These are phyloP conservation scores for Prasinococcaceae sp. DNA, from an alignment of 139 green algal species.

Conservation along the genomic window DNA sequence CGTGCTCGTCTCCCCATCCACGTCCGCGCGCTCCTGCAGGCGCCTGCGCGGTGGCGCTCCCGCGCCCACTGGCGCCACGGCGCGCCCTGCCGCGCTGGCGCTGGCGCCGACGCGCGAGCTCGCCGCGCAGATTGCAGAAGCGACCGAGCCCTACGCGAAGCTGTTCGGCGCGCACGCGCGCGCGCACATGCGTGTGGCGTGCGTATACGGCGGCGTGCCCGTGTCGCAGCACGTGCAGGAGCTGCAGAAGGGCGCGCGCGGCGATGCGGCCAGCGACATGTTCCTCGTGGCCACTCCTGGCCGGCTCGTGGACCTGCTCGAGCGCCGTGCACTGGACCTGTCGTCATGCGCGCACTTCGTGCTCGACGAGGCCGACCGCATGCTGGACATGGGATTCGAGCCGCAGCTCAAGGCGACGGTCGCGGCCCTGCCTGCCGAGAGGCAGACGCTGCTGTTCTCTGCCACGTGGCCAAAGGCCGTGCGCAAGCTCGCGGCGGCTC, in stretches of 20 bases:
- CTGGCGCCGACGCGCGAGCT: conserved; percentile 32
- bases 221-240: conserved; percentile 26
- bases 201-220: conserved; percentile 28
- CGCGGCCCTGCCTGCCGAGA: conserved; percentile 9
- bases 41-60: too few species aligned
- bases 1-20: too few species aligned
- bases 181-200: too few species aligned
- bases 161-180: conserved; percentile 25
- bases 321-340: conserved; percentile 26
- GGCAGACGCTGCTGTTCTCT: conserved; percentile 39
- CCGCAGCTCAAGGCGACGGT: conserved; percentile 6
- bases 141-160: too few species aligned
- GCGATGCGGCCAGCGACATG: neutral
- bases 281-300: conserved; percentile 29
- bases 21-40: too few species aligned
- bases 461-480: conserved; percentile 40
- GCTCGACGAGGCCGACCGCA: conserved; percentile 27
- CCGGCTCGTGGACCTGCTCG: conserved; percentile 33
- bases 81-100: conserved; percentile 17
- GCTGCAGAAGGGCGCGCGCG: conserved; percentile 14
- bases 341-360: conserved; percentile 3
- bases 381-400: conserved; percentile 27
- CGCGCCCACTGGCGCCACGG: too few species aligned
- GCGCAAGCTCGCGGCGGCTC: conserved; percentile 18
- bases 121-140: conserved; percentile 29